Base-by-base conservation (phyloP, 2,329 filamentous ascomycete species). In the Domatiomyces catenatus region DNA sequence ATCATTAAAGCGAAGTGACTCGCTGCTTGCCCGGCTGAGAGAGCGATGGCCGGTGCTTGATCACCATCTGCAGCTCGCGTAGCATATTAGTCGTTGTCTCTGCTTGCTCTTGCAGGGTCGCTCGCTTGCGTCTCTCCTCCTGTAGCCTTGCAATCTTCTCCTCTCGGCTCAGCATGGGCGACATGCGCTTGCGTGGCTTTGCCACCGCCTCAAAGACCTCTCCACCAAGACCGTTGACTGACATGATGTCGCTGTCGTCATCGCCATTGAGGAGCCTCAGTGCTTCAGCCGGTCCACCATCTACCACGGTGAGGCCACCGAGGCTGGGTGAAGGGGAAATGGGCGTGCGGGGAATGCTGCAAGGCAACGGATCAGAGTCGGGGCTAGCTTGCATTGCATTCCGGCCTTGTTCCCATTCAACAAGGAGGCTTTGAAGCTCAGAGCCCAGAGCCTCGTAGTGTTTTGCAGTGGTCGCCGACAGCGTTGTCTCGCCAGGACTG, bases 361-460 rank as follows among this genome's bases (percentile, higher is more conserved):
- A 56, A 22, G 53, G 46, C 24, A 50, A 19, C 18, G 54, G 42
- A 7, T 67, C 64, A 15, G 69, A 67, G 1, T 49, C 72, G 65
- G 28, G 73, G 55, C 46, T 83, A 55, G 48, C 83, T 61, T 94
- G 84, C 48, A 98, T 72, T 5, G 86, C 81, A n/a, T 82, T 77
- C 65, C 85, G 90, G 48, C 90, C 92, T 48, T 83, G 78, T 60
- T 93, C 86, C 89, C 89, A 94, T 56, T 87, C 84, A 55, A 84
- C 76, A 66, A 89, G 80, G 47, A 94, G 70, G 44, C 82, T 77
- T 63, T 83, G 83, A 44, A 98, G 74, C 62, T 98, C 92, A 22
- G 81, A 75, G 2, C 92, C 92, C 56, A 98, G 93, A 3, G 88
- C 90, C 51, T 98, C 92, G 66, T 96, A 98, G 62, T 96, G 92